These are phyloP conservation scores for Pyrenula aspistea DNA, from an alignment of 495 filamentous ascomycete genomes.

Conservation along the genomic window DNA sequence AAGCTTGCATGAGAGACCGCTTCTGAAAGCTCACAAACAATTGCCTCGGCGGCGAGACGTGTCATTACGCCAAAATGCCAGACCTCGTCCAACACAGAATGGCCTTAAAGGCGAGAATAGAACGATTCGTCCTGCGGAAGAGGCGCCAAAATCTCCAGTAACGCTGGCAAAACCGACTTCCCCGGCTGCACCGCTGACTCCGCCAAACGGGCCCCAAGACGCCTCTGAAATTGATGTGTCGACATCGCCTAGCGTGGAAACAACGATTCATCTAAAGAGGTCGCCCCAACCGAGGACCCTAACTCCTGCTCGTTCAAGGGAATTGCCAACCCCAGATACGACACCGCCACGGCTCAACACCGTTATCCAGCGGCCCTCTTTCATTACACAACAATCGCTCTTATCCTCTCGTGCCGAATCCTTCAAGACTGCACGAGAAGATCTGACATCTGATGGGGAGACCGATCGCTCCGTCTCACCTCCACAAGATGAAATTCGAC, in stretches of 20 bases:
- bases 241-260: constrained; percentile 1
- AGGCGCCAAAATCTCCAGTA: constrained; percentile 10
- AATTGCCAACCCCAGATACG: constrained; percentile 62
- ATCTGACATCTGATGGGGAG: constrained; percentile 50
- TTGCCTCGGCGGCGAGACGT: constrained; percentile 26
- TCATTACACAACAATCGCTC: constrained; percentile 20
- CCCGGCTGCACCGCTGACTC: constrained; percentile 10
- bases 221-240: constrained; percentile 6
- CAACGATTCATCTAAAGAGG: constrained; percentile 5
- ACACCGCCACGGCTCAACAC: constrained; percentile 49
- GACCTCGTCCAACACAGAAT: neutral
- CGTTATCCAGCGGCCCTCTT: constrained; percentile 31
- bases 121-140: constrained; percentile 8
- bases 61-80: constrained; percentile 7
- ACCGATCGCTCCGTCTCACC: constrained; percentile 35
- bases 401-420: constrained; percentile 50
- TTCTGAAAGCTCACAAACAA: constrained; percentile 33
- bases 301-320: constrained; percentile 51
- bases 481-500: constrained; percentile 27
- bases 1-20: constrained; percentile 12
- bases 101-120: neutral
- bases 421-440: constrained; percentile 61
- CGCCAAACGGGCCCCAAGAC: constrained; percentile 8
- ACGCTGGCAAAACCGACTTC: constrained; percentile 3
- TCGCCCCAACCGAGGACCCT: constrained; percentile 17